A percentile compares a stretch with the other conserved stretches of the same genome.
phyloP scores from a whole-genome alignment of 1,284 basidiomycete genomes.

The Bondarzewia mesenterica region DNA sequence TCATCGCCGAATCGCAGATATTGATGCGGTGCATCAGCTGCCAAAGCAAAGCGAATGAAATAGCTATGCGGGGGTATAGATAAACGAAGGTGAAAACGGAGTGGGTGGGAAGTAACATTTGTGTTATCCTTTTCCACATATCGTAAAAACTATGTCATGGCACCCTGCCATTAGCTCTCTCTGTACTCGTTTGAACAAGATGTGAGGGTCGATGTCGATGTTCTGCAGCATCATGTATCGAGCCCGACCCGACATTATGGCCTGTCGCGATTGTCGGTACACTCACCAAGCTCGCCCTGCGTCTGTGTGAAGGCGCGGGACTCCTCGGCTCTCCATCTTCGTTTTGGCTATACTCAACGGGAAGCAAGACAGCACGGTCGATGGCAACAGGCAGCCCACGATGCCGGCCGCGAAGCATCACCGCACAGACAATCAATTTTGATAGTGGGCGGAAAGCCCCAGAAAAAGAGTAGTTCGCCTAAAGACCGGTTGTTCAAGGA shows the following conservation, averaged over 20 bases:
- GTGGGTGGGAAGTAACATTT: too few species aligned
- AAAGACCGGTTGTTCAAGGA: not conserved
- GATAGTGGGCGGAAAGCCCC: constrained; percentile 77
- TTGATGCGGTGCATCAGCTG: too few species aligned
- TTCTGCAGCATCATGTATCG: not conserved
- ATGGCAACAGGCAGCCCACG: constrained; percentile 85
- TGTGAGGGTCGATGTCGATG: not conserved
- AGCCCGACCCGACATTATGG: not conserved
- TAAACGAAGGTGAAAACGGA: too few species aligned
- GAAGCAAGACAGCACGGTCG: constrained; percentile 79
- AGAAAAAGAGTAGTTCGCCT: constrained; percentile 75
- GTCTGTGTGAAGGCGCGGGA: not conserved
- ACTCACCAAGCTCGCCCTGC: not conserved
- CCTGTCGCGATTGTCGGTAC: not conserved
- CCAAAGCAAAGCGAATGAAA: too few species aligned
- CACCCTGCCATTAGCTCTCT: not conserved
- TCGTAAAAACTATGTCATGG: not conserved
- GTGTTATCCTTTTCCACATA: too few species aligned
- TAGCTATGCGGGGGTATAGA: too few species aligned
- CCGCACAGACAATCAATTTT: constrained; percentile 77
- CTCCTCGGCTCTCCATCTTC: not conserved
- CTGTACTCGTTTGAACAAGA: not conserved
- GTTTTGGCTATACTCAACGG: constrained; percentile 36
- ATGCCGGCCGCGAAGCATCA: constrained; percentile 93
- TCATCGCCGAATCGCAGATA: too few species aligned